Conservation (phyloP, 768 basidiomycete genomes). For the Asterophora parasitica region DNA sequence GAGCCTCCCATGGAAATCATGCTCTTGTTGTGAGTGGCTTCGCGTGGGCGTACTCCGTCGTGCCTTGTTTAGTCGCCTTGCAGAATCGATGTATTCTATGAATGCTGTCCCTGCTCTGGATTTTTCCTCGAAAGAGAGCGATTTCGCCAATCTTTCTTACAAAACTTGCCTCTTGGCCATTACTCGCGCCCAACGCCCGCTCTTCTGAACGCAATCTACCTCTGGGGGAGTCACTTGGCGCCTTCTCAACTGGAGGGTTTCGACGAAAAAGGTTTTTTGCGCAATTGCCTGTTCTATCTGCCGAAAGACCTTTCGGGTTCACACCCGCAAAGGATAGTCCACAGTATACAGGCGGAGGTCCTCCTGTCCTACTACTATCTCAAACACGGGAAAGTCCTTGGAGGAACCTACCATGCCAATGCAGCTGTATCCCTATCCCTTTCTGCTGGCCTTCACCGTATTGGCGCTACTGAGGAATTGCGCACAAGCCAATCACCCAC, state of each 20-base stretch:
- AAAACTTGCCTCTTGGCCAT: slow-evolving; percentile 25
- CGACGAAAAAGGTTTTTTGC: slow-evolving; percentile 32
- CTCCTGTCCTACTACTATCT: slow-evolving; percentile 52
- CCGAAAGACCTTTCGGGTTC: slow-evolving; percentile 33
- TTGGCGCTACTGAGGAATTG: slow-evolving; percentile 15
- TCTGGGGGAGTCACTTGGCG: slow-evolving; percentile 33
- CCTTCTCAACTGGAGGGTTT: slow-evolving; percentile 13
- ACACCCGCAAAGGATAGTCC: slow-evolving; percentile 35
- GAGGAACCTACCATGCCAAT: slow-evolving; percentile 46
- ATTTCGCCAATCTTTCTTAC: slow-evolving; percentile 34
- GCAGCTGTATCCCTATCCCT: slow-evolving; percentile 39
- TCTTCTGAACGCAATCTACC: slow-evolving; percentile 32
- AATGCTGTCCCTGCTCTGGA: slow-evolving; percentile 40
- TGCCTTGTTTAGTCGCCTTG: slow-evolving; percentile 10
- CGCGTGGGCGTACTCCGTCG: neutral
- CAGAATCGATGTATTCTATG: slow-evolving; percentile 32
- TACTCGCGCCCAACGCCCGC: slow-evolving; percentile 30
- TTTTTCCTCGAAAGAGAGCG: slow-evolving; percentile 47
- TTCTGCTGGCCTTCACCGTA: slow-evolving; percentile 33
- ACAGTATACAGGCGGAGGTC: slow-evolving; percentile 46
- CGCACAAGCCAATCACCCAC: neutral
- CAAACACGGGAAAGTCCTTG: slow-evolving; percentile 36
- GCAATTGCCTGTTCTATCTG: slow-evolving; percentile 33
- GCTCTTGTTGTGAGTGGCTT: slow-evolving; percentile 10
- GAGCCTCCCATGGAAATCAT: slow-evolving; percentile 13